Percentiles rank a stretch among this genome's conserved stretches.
Conservation (phyloP, 371 early-diverging fungal genomes). For the Syncephalis plumigaleata region DNA sequence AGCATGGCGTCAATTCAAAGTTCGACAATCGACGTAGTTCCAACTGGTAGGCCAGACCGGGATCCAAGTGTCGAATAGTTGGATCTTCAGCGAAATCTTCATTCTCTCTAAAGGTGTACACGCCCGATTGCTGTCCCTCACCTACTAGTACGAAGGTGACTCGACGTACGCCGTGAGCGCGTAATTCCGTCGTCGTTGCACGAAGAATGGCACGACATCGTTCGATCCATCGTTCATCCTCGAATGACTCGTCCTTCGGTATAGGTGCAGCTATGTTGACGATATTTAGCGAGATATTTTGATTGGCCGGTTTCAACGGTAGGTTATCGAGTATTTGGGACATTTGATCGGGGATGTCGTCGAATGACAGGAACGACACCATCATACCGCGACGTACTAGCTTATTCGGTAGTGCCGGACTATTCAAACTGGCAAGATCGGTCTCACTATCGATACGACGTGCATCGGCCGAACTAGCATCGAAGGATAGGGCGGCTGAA, state of each 20-base stretch:
- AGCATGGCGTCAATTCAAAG: slow-evolving; percentile 90
- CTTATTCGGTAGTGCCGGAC: slow-evolving; percentile 12
- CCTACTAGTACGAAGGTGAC: slow-evolving; percentile 80
- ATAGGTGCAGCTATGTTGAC: slow-evolving; percentile 62
- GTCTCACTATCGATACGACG: slow-evolving; percentile 58
- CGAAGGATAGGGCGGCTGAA: slow-evolving; percentile 7
- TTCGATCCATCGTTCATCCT: slow-evolving; percentile 40
- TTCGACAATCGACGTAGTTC: slow-evolving; percentile 83
- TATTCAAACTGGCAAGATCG: slow-evolving; percentile 48
- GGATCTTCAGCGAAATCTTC: slow-evolving; percentile 74
- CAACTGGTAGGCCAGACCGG: slow-evolving; percentile 91
- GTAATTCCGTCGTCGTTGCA: slow-evolving; percentile 33
- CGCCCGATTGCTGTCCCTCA: slow-evolving; percentile 65
- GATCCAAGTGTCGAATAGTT: slow-evolving; percentile 94
- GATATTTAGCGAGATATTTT: slow-evolving; percentile 40
- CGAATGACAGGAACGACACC: slow-evolving; percentile 32
- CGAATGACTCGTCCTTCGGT: slow-evolving; percentile 26
- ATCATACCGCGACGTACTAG: slow-evolving; percentile 52
- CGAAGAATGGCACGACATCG: slow-evolving; percentile 36
- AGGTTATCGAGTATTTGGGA: slow-evolving; percentile 22
- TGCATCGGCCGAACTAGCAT: slow-evolving; percentile 6
- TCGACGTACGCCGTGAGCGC: slow-evolving; percentile 67
- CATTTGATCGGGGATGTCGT: slow-evolving; percentile 27
- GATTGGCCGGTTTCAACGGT: slow-evolving; percentile 9
- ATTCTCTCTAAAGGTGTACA: slow-evolving; percentile 91